Conservation (phyloP, 2,329 filamentous ascomycete species). For the Hypoxylon sp. region DNA sequence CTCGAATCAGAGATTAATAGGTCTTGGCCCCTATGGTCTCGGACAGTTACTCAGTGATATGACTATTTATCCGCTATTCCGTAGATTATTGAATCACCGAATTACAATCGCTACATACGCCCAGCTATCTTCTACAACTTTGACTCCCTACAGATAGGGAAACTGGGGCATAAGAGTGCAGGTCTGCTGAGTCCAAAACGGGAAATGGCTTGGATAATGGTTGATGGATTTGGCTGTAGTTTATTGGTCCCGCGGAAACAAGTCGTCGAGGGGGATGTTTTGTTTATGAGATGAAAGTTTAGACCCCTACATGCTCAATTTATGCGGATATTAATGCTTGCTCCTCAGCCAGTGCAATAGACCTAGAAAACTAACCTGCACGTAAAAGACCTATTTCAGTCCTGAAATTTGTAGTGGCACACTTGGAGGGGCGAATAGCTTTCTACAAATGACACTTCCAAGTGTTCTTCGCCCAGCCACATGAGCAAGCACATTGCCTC, state of each 20-base stretch:
- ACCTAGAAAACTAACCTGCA: neutral
- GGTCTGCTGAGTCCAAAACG: neutral
- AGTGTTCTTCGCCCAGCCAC: neutral
- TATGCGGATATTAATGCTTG: neutral
- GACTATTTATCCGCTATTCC: neutral
- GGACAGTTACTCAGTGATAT: neutral
- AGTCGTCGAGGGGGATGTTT: neutral
- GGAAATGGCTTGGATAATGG: neutral
- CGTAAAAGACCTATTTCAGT: neutral
- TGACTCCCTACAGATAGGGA: neutral
- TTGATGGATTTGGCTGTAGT: neutral
- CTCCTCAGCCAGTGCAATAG: neutral
- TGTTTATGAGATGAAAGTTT: neutral
- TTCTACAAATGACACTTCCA: neutral
- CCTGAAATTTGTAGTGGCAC: neutral
- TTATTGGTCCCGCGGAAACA: neutral
- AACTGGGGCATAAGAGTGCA: neutral
- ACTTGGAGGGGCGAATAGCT: neutral
- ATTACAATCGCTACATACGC: neutral
- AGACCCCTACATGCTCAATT: neutral
- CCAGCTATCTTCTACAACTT: neutral
- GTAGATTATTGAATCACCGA: neutral
- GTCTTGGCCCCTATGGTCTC: neutral
- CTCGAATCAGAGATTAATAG: neutral
- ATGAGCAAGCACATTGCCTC: neutral